Evolutionary conservation across 2,329 filamentous ascomycete species (phyloP).

Genomic region (Fusarium robinianum): DNA sequence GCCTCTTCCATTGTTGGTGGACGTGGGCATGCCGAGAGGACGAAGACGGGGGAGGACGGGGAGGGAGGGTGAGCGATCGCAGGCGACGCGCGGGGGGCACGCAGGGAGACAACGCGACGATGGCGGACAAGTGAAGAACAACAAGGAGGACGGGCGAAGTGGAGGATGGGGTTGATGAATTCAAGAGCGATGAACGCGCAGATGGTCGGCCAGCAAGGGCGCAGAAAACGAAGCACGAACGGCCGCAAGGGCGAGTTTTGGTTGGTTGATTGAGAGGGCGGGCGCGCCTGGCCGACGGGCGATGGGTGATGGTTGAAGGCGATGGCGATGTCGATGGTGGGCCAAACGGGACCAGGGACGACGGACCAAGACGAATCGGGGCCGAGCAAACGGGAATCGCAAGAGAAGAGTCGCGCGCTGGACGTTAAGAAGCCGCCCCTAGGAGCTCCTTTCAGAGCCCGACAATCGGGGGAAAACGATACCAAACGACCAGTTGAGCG

Average conservation of each 20-base stretch:
- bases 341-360: constrained; percentile 25
- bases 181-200: neutral
- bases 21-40: constrained; percentile 44
- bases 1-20: constrained; percentile 61
- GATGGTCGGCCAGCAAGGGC: neutral
- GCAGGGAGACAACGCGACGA: constrained; percentile 31
- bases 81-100: constrained; percentile 29
- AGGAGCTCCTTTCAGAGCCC: constrained; percentile 26
- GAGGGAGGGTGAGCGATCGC: constrained; percentile 31
- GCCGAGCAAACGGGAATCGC: constrained; percentile 14
- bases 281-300: constrained; percentile 11
- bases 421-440: constrained; percentile 17
- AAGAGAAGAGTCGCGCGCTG: constrained; percentile 18
- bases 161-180: neutral
- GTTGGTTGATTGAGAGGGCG: constrained; percentile 14
- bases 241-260: constrained; percentile 1
- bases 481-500: too few relatives aligned
- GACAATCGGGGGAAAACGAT: constrained; percentile 25
- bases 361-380: constrained; percentile 21
- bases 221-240: constrained; percentile 5
- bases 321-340: constrained; percentile 19
- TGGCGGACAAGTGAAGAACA: constrained; percentile 2
- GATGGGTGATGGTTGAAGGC: constrained; percentile 22
- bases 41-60: constrained; percentile 32
- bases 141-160: neutral